Base-by-base conservation (phyloP, 257 asterid genomes). In the Schizonepeta tenuifolia region DNA sequence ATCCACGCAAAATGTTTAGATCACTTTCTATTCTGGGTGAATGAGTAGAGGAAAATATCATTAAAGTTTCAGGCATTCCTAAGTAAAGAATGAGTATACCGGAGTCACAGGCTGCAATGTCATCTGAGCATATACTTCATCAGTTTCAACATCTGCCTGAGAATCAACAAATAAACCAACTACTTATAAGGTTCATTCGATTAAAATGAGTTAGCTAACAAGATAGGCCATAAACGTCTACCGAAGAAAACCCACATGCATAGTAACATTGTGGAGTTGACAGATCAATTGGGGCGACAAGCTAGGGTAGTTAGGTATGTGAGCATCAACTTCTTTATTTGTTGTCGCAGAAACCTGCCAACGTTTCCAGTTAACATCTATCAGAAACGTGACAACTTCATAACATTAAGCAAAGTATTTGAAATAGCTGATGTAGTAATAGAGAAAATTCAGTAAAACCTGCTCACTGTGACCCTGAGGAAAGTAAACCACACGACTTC, bases 391-490 rank as follows among this genome's bases (percentile, higher is more conserved):
- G 12, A 17, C 69, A 51, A 64, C 35, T 41, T 36, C 35, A 35
- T 57, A 7, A 65, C 67, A 20, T 41, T 22, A 49, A 50, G 18
- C 55, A 68, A 44, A 58, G 75, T 21, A 35, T 40, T 56, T 7
- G 67, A 66, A 58, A 57, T 28, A 65, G 70, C 47, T 46, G 35
- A 49, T 65, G 53, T 66, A 31, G 18, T 54, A 55, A 35, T 18
- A n/a, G 44, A 53, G 38, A n/a, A 17, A 57, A 68, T 36, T 71
- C 24, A 51, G 51, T 67, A 28, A 59, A 65, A 93, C 98, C 98
- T 93, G 98, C 84, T 93, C 98, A 67, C 98, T 93, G 47, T 93
- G 98, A 65, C 98, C 98, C 85, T 93, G 98, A 78, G 98, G 98
- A 67, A 93, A 91, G 91, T 93, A 93, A 81, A 93, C 97, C 82